Conservation (phyloP, 2,329 filamentous ascomycete species). For the Epichloe brachyelytri region DNA sequence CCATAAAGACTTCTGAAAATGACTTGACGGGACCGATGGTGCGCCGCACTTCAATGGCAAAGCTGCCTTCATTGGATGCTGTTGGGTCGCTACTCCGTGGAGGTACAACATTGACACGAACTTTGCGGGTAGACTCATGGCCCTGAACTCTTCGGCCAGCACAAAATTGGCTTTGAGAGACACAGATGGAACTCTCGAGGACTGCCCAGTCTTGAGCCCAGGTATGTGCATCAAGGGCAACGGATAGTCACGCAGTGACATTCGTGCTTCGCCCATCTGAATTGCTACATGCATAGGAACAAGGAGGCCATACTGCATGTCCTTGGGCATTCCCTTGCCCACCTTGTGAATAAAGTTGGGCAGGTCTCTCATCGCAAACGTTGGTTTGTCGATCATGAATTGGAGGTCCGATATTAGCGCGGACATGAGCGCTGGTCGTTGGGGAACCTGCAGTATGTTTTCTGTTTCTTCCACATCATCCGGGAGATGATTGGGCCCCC, state of each 20-base stretch:
- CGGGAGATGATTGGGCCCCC: slow-evolving; percentile 67
- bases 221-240: slow-evolving; percentile 86
- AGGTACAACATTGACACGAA: slow-evolving; percentile 75
- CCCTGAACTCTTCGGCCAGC: slow-evolving; percentile 88
- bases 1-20: slow-evolving; percentile 81
- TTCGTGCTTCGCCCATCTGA: slow-evolving; percentile 77
- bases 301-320: slow-evolving; percentile 82
- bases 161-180: slow-evolving; percentile 86
- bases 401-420: slow-evolving; percentile 74
- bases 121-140: slow-evolving; percentile 63
- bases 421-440: slow-evolving; percentile 72
- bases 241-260: slow-evolving; percentile 87
- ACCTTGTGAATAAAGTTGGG: slow-evolving; percentile 76
- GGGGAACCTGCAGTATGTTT: slow-evolving; percentile 71
- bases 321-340: slow-evolving; percentile 90
- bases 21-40: slow-evolving; percentile 94
- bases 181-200: slow-evolving; percentile 65
- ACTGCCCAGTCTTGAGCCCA: slow-evolving; percentile 64
- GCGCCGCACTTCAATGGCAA: slow-evolving; percentile 73
- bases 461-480: slow-evolving; percentile 76
- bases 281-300: slow-evolving; percentile 83
- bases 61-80: slow-evolving; percentile 46
- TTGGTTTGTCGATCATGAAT: slow-evolving; percentile 79
- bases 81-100: slow-evolving; percentile 44
- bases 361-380: slow-evolving; percentile 70